Percentiles rank a stretch among this genome's conserved stretches.
Evolutionary conservation across 1,284 basidiomycete genomes (phyloP).

Genomic region (Limonomyces culmigenus): DNA sequence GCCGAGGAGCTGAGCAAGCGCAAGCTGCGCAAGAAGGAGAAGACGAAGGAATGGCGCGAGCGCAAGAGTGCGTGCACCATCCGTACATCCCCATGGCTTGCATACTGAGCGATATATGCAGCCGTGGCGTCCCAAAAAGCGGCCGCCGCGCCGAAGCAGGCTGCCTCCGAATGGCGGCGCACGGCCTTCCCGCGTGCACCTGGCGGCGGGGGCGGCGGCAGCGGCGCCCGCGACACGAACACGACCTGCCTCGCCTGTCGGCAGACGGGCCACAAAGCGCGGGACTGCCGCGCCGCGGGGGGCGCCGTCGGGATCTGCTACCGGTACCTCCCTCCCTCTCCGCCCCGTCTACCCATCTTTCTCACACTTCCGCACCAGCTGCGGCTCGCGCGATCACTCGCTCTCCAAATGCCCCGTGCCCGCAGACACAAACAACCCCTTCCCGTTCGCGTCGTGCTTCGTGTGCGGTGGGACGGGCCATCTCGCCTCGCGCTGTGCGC

Average conservation of each 20-base stretch:
- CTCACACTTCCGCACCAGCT: conserved; percentile 29
- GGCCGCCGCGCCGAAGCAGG: too few relatives aligned
- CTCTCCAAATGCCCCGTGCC: conserved; percentile 63
- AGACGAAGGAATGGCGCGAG: conserved; percentile 14
- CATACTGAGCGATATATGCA: neutral
- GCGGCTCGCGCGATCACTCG: conserved; percentile 67
- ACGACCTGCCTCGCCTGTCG: conserved; percentile 82
- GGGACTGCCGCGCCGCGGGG: conserved; percentile 60
- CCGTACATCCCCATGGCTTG: neutral
- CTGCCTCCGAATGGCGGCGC: too few relatives aligned
- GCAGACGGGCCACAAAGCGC: conserved; percentile 70
- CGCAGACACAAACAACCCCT: conserved; percentile 43
- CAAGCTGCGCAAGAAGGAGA: conserved; percentile 10
- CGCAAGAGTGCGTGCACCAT: conserved; percentile 2
- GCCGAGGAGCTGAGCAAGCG: conserved; percentile 11
- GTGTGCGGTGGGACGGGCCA: conserved; percentile 75
- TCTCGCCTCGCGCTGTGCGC: conserved; percentile 65
- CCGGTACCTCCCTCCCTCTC: conserved; percentile 42
- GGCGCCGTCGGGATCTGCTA: conserved; percentile 58
- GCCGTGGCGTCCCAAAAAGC: conserved; percentile 4
- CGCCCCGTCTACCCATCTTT: too few relatives aligned
- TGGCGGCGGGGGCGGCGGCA: conserved; percentile 52
- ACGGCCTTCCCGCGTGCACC: conserved; percentile 11
- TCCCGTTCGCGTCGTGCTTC: conserved; percentile 86
- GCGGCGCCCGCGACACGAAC: conserved; percentile 43